These are phyloP conservation scores for Clavariopsis aquatica DNA, from an alignment of 495 filamentous ascomycete species.

Conservation along the genomic window DNA sequence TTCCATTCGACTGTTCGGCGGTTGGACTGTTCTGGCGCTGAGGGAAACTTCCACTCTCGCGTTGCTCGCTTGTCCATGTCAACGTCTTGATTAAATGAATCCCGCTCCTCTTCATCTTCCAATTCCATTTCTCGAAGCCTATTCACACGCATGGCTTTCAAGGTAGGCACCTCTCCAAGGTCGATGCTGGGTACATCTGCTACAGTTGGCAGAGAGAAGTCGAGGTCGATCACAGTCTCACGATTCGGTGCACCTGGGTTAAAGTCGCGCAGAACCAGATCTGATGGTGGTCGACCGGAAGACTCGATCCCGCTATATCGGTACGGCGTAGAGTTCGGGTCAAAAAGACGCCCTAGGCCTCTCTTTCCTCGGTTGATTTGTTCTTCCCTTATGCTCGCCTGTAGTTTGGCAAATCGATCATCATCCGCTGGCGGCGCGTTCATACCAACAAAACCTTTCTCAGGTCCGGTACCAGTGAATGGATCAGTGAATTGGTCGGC, in stretches of 20 bases:
- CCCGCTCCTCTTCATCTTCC: conserved; percentile 46
- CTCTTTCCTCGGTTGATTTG: conserved; percentile 34
- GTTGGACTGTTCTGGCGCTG: conserved; percentile 43
- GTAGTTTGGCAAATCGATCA: conserved; percentile 34
- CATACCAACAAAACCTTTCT: conserved; percentile 26
- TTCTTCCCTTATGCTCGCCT: conserved; percentile 37
- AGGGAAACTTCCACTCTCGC: conserved; percentile 45
- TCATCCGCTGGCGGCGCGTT: conserved; percentile 35
- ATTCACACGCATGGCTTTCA: conserved; percentile 50
- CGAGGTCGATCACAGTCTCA: conserved; percentile 48
- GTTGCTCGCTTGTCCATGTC: conserved; percentile 37
- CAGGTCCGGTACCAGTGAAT: conserved; percentile 17
- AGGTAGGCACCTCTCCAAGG: conserved; percentile 46
- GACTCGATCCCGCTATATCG: conserved; percentile 22
- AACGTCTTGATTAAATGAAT: conserved; percentile 24
- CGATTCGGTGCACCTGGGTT: conserved; percentile 40
- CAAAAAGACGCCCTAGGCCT: conserved; percentile 42
- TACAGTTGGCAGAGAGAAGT: conserved; percentile 56
- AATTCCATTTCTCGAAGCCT: conserved; percentile 48
- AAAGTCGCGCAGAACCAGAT: conserved; percentile 45
- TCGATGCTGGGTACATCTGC: conserved; percentile 54
- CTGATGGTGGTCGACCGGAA: conserved; percentile 33
- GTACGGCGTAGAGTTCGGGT: conserved; percentile 36
- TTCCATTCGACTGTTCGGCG: conserved; percentile 63
- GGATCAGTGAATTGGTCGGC: conserved; percentile 26